A percentile compares a stretch with the other conserved stretches of the same genome.
These are phyloP conservation scores for Pseudogymnoascus destructans DNA, from an alignment of 2,329 filamentous ascomycete genomes.

Conservation along the genomic window DNA sequence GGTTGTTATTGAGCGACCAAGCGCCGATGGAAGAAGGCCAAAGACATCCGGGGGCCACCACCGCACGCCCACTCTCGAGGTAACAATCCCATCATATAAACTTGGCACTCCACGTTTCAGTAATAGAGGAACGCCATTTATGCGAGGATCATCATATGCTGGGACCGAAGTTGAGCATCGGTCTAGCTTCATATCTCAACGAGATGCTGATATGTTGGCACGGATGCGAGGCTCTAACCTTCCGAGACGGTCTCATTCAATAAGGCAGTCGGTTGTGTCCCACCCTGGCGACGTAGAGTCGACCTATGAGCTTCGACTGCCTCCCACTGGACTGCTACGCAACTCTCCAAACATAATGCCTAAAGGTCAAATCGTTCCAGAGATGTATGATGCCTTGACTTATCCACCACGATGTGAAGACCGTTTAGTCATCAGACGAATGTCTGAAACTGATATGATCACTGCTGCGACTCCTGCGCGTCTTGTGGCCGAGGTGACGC, in stretches of 20 bases:
- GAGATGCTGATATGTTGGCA: slow-evolving; percentile 16
- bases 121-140: slow-evolving; percentile 56
- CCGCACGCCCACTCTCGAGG: slow-evolving; percentile 45
- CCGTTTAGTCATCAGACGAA: slow-evolving; percentile 69
- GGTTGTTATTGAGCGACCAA: slow-evolving; percentile 64
- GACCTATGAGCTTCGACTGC: slow-evolving; percentile 9
- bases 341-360: slow-evolving; percentile 9
- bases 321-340: slow-evolving; percentile 15
- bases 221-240: slow-evolving; percentile 4
- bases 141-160: slow-evolving; percentile 70
- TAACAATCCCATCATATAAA: slow-evolving; percentile 72
- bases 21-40: slow-evolving; percentile 40
- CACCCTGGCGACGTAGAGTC: slow-evolving; percentile 17
- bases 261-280: slow-evolving; percentile 14
- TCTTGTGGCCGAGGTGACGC: slow-evolving; percentile 85
- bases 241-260: slow-evolving; percentile 15
- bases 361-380: slow-evolving; percentile 44
- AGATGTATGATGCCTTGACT: slow-evolving; percentile 72
- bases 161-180: slow-evolving; percentile 59
- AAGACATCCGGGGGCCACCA: slow-evolving; percentile 39
- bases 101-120: slow-evolving; percentile 75
- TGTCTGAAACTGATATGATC: slow-evolving; percentile 56
- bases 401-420: slow-evolving; percentile 70
- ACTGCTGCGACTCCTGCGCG: slow-evolving; percentile 81
- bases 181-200: slow-evolving; percentile 14